A percentile compares a stretch with the other conserved stretches of the same genome.
These are phyloP conservation scores for Lathyrus oleraceus DNA, from an alignment of 306 rosid genomes.

Conservation along the genomic window DNA sequence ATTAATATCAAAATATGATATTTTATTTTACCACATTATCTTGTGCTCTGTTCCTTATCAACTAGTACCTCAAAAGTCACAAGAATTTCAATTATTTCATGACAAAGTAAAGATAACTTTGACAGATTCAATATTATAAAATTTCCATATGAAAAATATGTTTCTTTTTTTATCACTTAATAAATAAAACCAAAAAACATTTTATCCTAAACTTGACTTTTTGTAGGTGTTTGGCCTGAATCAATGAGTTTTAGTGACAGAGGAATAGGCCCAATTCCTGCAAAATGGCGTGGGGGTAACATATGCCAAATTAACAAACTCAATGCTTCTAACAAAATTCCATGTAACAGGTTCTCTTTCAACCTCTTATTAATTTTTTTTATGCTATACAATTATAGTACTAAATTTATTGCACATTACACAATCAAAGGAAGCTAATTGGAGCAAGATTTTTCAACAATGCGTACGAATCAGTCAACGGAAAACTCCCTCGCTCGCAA, in stretches of 20 bases:
- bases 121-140: background rate
- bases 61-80: background rate
- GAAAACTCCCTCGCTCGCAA: background rate
- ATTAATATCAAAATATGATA: background rate
- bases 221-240: slow-evolving; percentile 64
- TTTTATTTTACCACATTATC: background rate
- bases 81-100: background rate
- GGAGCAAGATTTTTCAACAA: slow-evolving; percentile 68
- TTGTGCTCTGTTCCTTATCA: background rate
- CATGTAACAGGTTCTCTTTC: slow-evolving; percentile 38
- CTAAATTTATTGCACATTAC: no score
- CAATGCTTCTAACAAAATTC: background rate
- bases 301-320: slow-evolving; percentile 44
- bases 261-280: slow-evolving; percentile 63
- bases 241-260: slow-evolving; percentile 62
- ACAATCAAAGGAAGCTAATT: slow-evolving; percentile 55
- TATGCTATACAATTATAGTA: no score
- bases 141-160: background rate
- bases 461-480: slow-evolving; percentile 24
- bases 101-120: background rate
- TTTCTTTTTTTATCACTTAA: background rate
- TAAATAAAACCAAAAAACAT: background rate
- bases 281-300: slow-evolving; percentile 59
- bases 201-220: background rate
- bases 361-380: no score